A percentile compares a stretch with the other conserved stretches of the same genome.
These are phyloP conservation scores for Serpula lacrymans DNA, from an alignment of 768 basidiomycete species.

Conservation along the genomic window DNA sequence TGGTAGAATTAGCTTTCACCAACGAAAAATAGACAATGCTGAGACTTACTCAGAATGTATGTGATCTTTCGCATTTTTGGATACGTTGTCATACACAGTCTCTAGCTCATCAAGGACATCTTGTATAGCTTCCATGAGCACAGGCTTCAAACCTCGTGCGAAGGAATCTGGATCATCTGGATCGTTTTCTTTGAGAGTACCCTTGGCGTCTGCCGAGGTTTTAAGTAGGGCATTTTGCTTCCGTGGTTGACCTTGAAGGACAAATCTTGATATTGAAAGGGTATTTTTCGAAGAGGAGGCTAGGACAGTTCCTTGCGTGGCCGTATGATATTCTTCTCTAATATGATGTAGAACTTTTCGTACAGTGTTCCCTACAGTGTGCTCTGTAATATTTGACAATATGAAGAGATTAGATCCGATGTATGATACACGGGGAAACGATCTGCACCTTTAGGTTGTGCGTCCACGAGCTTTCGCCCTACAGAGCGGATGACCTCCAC, in stretches of 20 bases:
- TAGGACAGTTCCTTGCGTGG: conserved; percentile 47
- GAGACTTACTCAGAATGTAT: conserved; percentile 91
- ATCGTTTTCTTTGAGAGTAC: conserved; percentile 64
- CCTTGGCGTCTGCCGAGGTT: conserved; percentile 45
- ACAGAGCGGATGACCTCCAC: conserved; percentile 74
- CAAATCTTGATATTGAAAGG: conserved; percentile 80
- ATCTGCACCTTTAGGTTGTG: conserved; percentile 87
- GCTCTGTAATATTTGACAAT: conserved; percentile 50
- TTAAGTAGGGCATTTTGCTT: conserved; percentile 40
- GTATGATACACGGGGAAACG: conserved; percentile 6
- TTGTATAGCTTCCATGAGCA: conserved; percentile 95
- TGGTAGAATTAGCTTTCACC: conserved; percentile 6
- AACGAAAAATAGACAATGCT: neutral
- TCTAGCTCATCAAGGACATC: conserved; percentile 96
- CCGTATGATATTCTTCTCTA: conserved; percentile 91
- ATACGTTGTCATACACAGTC: conserved; percentile 92
- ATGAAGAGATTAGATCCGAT: conserved; percentile 7
- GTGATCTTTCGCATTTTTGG: conserved; percentile 92
- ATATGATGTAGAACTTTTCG: conserved; percentile 91
- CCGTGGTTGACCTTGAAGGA: conserved; percentile 72
- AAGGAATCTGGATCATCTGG: conserved; percentile 77
- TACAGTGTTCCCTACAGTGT: conserved; percentile 93
- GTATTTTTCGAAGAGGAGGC: conserved; percentile 35
- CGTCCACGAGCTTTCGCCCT: conserved; percentile 78
- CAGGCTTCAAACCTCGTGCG: conserved; percentile 78